A percentile compares a stretch with the other conserved stretches of the same genome.
Evolutionary conservation across 2,329 filamentous ascomycete genomes (phyloP).

Genomic region (Tolypocladium album): DNA sequence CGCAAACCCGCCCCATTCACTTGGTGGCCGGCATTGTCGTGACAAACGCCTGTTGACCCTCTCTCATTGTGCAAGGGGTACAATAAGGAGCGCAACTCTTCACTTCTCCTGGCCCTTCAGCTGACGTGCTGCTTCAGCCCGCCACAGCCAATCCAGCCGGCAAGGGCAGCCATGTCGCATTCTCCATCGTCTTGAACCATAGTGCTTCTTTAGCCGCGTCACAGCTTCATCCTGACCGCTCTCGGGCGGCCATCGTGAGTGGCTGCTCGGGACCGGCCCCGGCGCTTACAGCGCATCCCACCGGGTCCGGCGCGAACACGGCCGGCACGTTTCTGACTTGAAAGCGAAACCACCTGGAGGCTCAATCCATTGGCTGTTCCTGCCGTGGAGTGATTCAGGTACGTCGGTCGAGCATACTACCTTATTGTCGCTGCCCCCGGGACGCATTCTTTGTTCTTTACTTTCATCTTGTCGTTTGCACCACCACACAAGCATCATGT

Average conservation of each 20-base stretch:
- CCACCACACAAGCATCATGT: neutral
- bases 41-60: neutral
- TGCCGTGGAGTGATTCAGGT: neutral
- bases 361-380: neutral
- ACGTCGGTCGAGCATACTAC: neutral
- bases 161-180: neutral
- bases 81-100: neutral
- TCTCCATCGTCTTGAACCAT: neutral
- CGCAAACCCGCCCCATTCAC: neutral
- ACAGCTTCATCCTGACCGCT: neutral
- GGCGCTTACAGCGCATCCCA: neutral
- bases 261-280: neutral
- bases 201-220: neutral
- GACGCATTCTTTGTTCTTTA: neutral
- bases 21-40: neutral
- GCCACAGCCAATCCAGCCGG: neutral
- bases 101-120: neutral
- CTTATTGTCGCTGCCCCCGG: neutral
- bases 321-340: neutral
- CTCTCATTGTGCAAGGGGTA: neutral
- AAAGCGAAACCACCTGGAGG: neutral
- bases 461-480: neutral
- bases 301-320: neutral
- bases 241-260: neutral
- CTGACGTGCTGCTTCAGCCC: neutral